Evolutionary conservation across 495 filamentous ascomycete species (phyloP).

Genomic region (Usnea hakonensis): DNA sequence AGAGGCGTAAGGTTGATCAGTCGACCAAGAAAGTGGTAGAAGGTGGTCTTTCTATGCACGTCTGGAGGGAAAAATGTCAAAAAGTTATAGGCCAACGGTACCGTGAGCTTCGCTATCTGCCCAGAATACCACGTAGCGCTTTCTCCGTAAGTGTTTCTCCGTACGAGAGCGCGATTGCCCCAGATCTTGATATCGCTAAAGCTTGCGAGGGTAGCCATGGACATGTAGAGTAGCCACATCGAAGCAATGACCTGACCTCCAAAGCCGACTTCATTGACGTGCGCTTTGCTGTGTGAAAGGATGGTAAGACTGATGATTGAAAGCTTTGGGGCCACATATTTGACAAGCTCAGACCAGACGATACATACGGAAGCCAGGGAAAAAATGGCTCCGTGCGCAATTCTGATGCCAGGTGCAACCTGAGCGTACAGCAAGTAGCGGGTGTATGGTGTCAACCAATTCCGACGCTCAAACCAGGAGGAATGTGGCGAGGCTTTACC

Average conservation of each 20-base stretch:
- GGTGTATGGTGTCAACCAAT: conserved; percentile 73
- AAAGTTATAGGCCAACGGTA: conserved; percentile 92
- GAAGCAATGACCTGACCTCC: conserved; percentile 76
- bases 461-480: conserved; percentile 45
- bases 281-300: conserved; percentile 61
- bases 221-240: conserved; percentile 92
- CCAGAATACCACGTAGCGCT: conserved; percentile 91
- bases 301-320: conserved; percentile 82
- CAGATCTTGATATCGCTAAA: conserved; percentile 88
- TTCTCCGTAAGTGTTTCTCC: conserved; percentile 81
- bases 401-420: conserved; percentile 55
- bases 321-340: conserved; percentile 61
- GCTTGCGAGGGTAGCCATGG: conserved; percentile 70
- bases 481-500: conserved; percentile 48
- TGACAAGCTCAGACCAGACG: conserved; percentile 87
- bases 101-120: conserved; percentile 81
- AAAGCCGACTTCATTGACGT: conserved; percentile 66
- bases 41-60: conserved; percentile 63
- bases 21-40: conserved; percentile 77
- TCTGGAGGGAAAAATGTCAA: conserved; percentile 69
- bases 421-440: conserved; percentile 70
- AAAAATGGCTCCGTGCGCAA: conserved; percentile 56
- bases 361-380: conserved; percentile 70
- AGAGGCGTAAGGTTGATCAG: conserved; percentile 79
- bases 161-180: conserved; percentile 86